Evolutionary conservation across 352 stramenopile species (phyloP).

Genomic region (Phytophthora hibernalis): DNA sequence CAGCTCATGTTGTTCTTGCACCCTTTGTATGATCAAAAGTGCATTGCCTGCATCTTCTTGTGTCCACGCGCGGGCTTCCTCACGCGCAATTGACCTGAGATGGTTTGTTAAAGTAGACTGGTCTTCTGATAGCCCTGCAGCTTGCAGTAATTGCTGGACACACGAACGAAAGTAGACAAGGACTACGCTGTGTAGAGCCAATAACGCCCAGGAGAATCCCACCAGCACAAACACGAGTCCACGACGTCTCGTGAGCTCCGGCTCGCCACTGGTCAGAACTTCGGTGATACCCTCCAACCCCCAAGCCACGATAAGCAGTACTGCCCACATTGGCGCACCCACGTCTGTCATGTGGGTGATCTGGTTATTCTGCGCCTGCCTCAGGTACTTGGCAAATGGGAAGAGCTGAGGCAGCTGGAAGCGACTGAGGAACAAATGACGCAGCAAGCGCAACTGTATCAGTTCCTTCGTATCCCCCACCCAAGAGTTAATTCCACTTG

Average conservation of each 20-base stretch:
- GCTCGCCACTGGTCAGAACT: slow-evolving; percentile 9
- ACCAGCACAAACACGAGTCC: slow-evolving; percentile 41
- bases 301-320: slow-evolving; percentile 54
- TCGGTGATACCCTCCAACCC: slow-evolving; percentile 33
- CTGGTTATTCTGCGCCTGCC: slow-evolving; percentile 74
- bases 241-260: slow-evolving; percentile 10
- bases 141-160: slow-evolving; percentile 40
- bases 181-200: slow-evolving; percentile 45
- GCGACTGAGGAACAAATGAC: slow-evolving; percentile 48
- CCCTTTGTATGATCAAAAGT: slow-evolving; percentile 24
- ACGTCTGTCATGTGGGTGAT: slow-evolving; percentile 82
- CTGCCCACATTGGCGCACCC: slow-evolving; percentile 57
- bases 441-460: slow-evolving; percentile 45
- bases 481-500: not conserved
- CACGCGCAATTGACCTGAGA: slow-evolving; percentile 17
- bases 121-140: slow-evolving; percentile 31
- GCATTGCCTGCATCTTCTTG: slow-evolving; percentile 25
- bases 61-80: slow-evolving; percentile 28
- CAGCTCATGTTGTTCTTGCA: slow-evolving; percentile 21
- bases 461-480: slow-evolving; percentile 16
- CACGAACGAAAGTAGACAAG: slow-evolving; percentile 46
- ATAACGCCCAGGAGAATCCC: slow-evolving; percentile 34
- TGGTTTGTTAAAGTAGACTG: slow-evolving; percentile 5
- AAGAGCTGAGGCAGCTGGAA: slow-evolving; percentile 57
- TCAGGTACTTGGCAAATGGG: slow-evolving; percentile 76